Evolutionary conservation across 2,329 filamentous ascomycete species (phyloP).

Genomic region (Fragosphaeria purpurea): DNA sequence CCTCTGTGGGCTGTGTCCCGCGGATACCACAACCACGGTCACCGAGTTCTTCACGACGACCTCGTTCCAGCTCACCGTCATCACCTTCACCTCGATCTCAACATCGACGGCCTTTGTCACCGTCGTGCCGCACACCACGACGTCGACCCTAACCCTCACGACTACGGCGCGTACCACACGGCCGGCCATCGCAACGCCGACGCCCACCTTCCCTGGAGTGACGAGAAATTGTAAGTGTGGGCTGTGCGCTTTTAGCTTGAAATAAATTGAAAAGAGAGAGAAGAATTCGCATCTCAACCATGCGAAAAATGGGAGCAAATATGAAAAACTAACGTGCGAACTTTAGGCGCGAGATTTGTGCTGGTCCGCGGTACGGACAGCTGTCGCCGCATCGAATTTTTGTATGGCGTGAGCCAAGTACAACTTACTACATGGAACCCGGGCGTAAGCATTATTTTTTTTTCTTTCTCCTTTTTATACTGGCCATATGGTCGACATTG

Average conservation of each 20-base stretch:
- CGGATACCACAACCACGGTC: not conserved
- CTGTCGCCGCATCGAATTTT: slow-evolving; percentile 3
- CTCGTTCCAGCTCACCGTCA: not conserved
- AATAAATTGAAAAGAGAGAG: not conserved
- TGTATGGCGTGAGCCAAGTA: not conserved
- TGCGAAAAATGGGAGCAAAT: not conserved
- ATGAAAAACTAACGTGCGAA: not conserved
- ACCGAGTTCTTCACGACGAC: not conserved
- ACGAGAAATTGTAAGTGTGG: slow-evolving; percentile 4
- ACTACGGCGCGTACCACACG: not conserved
- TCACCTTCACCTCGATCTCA: not conserved
- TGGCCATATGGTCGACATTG: too few relatives aligned
- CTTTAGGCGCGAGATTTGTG: slow-evolving; percentile 3
- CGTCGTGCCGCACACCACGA: not conserved
- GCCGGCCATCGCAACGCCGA: slow-evolving; percentile 1
- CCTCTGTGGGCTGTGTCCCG: slow-evolving; percentile 5
- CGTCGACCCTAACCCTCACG: not conserved
- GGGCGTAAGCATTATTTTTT: not conserved
- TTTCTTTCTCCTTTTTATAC: too few relatives aligned
- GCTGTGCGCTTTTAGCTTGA: not conserved
- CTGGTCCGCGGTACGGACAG: slow-evolving; percentile 1
- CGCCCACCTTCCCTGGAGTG: not conserved
- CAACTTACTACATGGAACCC: slow-evolving; percentile 8
- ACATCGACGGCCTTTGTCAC: not conserved
- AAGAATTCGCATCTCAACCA: not conserved